phyloP scores from a whole-genome alignment of 164 flowering plant genomes.

The Vitis riparia region DNA sequence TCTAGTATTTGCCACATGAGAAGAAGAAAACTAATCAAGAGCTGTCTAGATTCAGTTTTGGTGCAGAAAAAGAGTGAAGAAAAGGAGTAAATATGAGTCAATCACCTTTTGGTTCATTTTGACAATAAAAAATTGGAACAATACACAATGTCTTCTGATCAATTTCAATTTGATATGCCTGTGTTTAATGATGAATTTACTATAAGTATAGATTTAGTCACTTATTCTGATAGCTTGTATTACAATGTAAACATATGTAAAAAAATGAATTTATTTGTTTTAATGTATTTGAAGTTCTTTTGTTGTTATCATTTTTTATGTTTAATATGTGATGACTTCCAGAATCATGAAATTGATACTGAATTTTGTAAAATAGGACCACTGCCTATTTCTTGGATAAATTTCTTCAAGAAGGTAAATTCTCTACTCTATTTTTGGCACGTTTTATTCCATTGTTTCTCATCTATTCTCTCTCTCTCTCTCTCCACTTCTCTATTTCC shows the following conservation, averaged over 20 bases:
- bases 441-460: neutral
- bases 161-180: too few relatives aligned
- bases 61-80: too few relatives aligned
- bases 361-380: conserved; percentile 40
- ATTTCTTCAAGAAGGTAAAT: conserved; percentile 62
- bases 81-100: too few relatives aligned
- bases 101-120: too few relatives aligned
- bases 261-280: neutral
- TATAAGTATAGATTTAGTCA: too few relatives aligned
- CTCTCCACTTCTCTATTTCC: neutral
- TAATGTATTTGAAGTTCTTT: neutral
- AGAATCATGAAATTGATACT: conserved; percentile 10
- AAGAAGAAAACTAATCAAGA: too few relatives aligned
- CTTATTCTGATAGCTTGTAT: too few relatives aligned
- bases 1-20: too few relatives aligned
- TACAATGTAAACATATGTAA: neutral
- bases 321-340: neutral
- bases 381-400: conserved; percentile 45
- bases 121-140: too few relatives aligned
- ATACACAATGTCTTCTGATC: too few relatives aligned
- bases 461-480: neutral
- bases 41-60: too few relatives aligned
- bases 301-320: neutral
- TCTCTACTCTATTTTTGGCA: neutral
- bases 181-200: too few relatives aligned